Evolutionary conservation across 257 asterid species (phyloP).

Genomic region (Thymus mandschuricus): DNA sequence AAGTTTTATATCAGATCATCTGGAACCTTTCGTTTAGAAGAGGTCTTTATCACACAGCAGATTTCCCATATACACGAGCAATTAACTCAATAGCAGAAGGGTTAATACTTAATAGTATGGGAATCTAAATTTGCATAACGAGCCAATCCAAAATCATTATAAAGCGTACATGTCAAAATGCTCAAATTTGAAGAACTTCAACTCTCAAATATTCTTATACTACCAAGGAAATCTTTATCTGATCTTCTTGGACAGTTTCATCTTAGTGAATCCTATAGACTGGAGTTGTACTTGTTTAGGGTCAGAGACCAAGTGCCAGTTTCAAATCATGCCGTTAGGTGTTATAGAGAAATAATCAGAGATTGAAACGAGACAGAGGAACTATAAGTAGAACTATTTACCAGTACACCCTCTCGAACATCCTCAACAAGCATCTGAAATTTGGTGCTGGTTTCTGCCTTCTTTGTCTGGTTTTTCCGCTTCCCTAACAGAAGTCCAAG

Average conservation of each 20-base stretch:
- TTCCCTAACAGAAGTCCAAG: conserved; percentile 76
- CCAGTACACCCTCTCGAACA: conserved; percentile 86
- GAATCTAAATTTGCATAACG: neutral
- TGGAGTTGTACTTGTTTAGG: neutral
- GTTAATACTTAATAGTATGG: neutral
- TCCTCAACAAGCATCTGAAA: conserved; percentile 97
- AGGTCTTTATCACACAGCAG: neutral
- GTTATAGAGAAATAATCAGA: neutral
- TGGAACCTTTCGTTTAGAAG: too few relatives aligned
- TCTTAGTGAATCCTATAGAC: conserved; percentile 1
- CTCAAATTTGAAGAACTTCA: neutral
- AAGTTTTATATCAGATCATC: neutral
- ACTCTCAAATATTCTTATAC: too few relatives aligned
- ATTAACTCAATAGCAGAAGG: neutral
- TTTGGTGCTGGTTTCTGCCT: conserved; percentile 54
- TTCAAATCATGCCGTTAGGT: conserved; percentile 8
- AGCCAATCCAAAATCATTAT: neutral
- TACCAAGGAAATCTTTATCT: neutral
- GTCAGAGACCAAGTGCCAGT: neutral
- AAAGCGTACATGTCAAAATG: neutral
- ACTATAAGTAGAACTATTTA: conserved; percentile 44
- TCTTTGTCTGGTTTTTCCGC: conserved; percentile 60
- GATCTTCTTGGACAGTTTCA: conserved; percentile 2
- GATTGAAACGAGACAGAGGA: conserved; percentile 2
- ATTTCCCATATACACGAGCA: neutral